Evolutionary conservation across 352 stramenopile species (phyloP).

Genomic region (Phytopythium vexans): DNA sequence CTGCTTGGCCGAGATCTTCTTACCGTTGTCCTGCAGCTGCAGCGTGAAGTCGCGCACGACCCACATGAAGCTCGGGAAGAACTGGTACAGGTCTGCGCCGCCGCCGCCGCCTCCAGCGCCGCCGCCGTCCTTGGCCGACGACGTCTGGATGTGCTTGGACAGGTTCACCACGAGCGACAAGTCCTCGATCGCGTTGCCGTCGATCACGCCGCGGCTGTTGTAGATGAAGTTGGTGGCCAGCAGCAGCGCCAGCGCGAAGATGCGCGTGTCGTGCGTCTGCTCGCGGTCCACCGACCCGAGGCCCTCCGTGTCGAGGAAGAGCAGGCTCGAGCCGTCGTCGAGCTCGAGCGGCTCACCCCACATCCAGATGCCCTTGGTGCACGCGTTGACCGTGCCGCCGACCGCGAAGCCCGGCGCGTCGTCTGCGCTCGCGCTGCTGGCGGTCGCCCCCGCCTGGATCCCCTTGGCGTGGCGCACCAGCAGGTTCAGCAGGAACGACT

Average conservation of each 20-base stretch:
- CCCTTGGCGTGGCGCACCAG: constrained; percentile 59
- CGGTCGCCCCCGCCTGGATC: constrained; percentile 17
- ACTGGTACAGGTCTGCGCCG: constrained; percentile 62
- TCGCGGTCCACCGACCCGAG: constrained; percentile 78
- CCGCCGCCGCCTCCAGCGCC: constrained; percentile 4
- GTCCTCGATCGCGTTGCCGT: constrained; percentile 87
- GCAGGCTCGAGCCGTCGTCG: constrained; percentile 60
- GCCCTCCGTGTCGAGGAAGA: constrained; percentile 90
- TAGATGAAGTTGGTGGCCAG: constrained; percentile 89
- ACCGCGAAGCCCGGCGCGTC: constrained; percentile 64
- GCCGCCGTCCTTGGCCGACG: constrained; percentile 23
- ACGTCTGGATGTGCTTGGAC: constrained; percentile 88
- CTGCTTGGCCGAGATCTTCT: constrained; percentile 84
- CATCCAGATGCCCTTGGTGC: constrained; percentile 92
- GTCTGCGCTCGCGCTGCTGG: constrained; percentile 8
- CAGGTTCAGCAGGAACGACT: constrained; percentile 89
- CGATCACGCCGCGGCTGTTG: constrained; percentile 89
- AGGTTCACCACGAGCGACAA: constrained; percentile 90
- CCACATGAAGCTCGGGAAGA: constrained; percentile 89
- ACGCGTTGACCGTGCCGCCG: constrained; percentile 83
- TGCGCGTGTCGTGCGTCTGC: constrained; percentile 88
- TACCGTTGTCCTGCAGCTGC: constrained; percentile 81
- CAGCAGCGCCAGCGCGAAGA: constrained; percentile 87
- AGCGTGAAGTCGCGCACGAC: constrained; percentile 90
- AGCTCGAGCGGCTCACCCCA: constrained; percentile 79